These are phyloP conservation scores for Penicillium sp. DNA, from an alignment of 2,329 filamentous ascomycete species.

Conservation along the genomic window DNA sequence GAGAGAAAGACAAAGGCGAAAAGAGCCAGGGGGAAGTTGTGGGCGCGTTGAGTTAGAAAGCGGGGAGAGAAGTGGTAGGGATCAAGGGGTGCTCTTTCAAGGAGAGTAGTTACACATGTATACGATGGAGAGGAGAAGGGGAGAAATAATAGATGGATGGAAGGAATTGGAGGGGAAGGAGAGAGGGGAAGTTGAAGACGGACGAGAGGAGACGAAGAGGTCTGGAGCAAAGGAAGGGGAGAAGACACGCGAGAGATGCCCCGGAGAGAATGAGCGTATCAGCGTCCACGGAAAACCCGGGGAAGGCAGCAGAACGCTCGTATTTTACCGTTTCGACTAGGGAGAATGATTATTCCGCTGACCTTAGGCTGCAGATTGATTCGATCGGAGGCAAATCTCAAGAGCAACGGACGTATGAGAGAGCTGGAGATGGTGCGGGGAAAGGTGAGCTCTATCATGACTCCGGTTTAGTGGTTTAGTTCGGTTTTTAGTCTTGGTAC, in stretches of 20 bases:
- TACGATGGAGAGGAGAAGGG: background rate
- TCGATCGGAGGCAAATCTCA: background rate
- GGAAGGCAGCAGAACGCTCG: background rate
- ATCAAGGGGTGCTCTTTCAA: conserved; percentile 1
- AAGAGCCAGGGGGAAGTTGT: background rate
- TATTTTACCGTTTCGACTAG: background rate
- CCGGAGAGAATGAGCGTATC: conserved; percentile 1
- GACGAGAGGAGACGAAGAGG: background rate
- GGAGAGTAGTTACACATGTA: background rate
- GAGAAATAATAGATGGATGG: background rate
- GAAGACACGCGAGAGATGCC: background rate
- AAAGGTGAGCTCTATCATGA: conserved; percentile 4
- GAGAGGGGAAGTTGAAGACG: background rate
- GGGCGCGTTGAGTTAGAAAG: background rate
- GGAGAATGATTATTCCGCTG: background rate
- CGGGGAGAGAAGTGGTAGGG: conserved; percentile 3
- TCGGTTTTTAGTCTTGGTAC: background rate
- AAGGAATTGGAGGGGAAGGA: background rate
- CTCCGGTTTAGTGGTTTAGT: background rate
- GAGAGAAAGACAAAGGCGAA: background rate
- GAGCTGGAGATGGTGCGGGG: conserved; percentile 8
- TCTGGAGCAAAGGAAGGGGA: background rate
- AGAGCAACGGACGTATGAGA: background rate
- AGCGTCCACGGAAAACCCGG: background rate
- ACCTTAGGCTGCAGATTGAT: conserved; percentile 1